Evolutionary conservation across 352 stramenopile species (phyloP), one percentile per base, ranked within the genome.

Genomic region (Phytophthora constricta): DNA sequence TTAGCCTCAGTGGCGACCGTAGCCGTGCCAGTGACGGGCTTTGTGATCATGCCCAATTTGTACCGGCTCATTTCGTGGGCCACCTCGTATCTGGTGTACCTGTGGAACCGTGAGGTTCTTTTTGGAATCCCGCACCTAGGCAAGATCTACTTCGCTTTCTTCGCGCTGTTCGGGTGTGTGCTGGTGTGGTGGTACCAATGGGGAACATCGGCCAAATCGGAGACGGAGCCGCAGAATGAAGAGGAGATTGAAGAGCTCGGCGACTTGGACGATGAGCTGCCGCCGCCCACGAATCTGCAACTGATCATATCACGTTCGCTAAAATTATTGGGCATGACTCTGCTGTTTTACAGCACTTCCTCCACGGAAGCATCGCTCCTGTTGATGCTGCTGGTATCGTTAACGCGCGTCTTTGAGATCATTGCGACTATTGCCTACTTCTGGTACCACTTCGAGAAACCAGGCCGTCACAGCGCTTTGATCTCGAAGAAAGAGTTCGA

Each of bases 171-270:
- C 31, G 87, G 87, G 17, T 89, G 78, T 27, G 39, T 78, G 1
- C 68, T 96, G 37, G 84, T 96, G 49, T 96, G 87, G 87, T 96
- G 86, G 87, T 92, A 94, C 69, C 86, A 96, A 57, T 93, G 85
- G 84, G 86, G 87, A 19, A 80, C 84, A 17, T 79, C 82, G 20
- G 71, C 76, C 20, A 86, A 80, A 65, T 69, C 54, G 27, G 62
- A 78, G 0, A 73, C 73, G 7, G 60, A 80, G n/a, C 43, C 74
- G 46, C 81, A 92, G 28, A 76, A 90, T 53, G 67, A 75, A 53
- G 82, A 87, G 9, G 83, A 93, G 41, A 80, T 89, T 13, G 84
- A 89, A 16, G 84, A 92, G 50, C 76, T 91, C 63, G 82, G 84
- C 14, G 73, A 80, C 33, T 73, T 93, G 58, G 82, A 92, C 22